Evolutionary conservation across 140 eudicot species (phyloP), one percentile per base, ranked within the genome.

Genomic region (Anethum foeniculum): DNA sequence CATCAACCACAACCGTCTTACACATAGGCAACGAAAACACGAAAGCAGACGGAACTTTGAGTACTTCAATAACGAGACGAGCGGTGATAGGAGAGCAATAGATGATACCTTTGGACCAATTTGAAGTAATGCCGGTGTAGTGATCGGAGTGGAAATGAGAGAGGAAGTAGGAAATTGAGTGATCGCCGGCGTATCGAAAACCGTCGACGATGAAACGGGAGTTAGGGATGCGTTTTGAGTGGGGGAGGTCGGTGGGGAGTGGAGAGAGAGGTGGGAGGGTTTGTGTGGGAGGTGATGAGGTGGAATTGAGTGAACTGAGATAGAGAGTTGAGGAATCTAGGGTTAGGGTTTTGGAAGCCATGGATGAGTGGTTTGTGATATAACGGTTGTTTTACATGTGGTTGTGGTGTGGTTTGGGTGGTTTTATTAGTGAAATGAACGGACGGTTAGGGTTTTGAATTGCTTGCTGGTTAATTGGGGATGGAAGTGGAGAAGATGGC

Each of bases 81-180:
- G 92, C 91, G 19, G 99, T 95, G 43, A 77, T 56, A 41, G 82
- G 36, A 39, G 98, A 93, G 84, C 97, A 90, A 47, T 46, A 93
- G 7, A 95, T 89, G 67, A 93, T 80, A 36, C 99, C 99, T 39
- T 75, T 83, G 28, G 97, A 83, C 97, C 97, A 95, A 76, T 48
- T 84, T 0, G 95, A 77, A 51, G 86, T 76, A n/a, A 95, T 90
- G 48, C 98, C 98, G 15, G 82, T 34, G 83, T 95, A 95, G 90
- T 95, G 99, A 75, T 95, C 97, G 86, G 99, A 90, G 93, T 95
- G 99, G 91, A 92, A 95, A 80, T 95, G 99, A 1, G 97, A 88
- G 79, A 95, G 96, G 81, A 95, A 95, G 85, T 92, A 95, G 3
- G 99, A 88, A 58, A 89, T 72, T 58, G 99, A 92, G 85, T 83